These are phyloP conservation scores for Jatropha multifida DNA, from an alignment of 441 rosid genomes.

Conservation along the genomic window DNA sequence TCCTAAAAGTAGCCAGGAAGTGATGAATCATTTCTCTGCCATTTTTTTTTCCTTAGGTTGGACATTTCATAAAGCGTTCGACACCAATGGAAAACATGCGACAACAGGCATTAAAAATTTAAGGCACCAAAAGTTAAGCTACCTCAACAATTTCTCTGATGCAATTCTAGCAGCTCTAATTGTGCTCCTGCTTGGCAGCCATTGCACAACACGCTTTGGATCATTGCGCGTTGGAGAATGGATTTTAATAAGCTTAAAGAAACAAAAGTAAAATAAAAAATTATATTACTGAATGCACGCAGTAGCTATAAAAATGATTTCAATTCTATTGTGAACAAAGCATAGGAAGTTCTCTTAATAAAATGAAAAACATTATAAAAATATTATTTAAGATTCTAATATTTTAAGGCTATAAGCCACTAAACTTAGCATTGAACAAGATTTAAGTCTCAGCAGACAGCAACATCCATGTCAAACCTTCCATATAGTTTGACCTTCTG, in stretches of 20 bases:
- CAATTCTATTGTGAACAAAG: background rate
- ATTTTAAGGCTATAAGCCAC: background rate
- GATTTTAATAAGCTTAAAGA: constrained; percentile 78
- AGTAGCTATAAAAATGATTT: constrained; percentile 10
- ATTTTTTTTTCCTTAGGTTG: background rate
- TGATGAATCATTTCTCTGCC: background rate
- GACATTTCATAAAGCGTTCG: background rate
- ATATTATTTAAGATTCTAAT: background rate
- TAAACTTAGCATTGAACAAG: background rate
- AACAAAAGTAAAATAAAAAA: constrained; percentile 20
- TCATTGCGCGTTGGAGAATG: constrained; percentile 94
- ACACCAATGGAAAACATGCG: background rate
- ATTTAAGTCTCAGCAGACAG: constrained; percentile 3
- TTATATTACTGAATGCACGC: constrained; percentile 4
- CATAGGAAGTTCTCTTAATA: background rate
- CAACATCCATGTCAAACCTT: background rate
- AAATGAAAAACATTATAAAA: too few species aligned
- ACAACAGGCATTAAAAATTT: background rate
- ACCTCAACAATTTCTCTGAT: constrained; percentile 87
- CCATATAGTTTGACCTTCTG: background rate
- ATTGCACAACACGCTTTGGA: constrained; percentile 64
- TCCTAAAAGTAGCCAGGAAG: background rate
- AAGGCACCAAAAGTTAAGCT: background rate
- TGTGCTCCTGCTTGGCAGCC: constrained; percentile 60
- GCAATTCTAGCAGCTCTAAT: constrained; percentile 78